phyloP scores from a whole-genome alignment of 179 eudicot species.

The Carnegiea gigantea region DNA sequence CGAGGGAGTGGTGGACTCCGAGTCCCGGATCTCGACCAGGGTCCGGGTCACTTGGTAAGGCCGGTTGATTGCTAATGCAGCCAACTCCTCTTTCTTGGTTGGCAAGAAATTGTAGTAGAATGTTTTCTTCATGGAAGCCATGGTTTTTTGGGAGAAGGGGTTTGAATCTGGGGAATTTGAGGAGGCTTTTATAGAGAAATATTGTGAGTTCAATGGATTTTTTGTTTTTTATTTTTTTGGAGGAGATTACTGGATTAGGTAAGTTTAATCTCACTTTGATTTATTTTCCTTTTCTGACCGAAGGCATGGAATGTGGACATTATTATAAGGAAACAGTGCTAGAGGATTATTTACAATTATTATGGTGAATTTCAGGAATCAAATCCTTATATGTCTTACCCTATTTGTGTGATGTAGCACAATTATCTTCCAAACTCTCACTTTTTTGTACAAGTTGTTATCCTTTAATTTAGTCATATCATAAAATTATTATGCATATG shows the following conservation, averaged over 20 bases:
- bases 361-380: not conserved
- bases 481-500: no score
- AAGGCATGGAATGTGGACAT: not conserved
- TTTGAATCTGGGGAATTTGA: not conserved
- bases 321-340: not conserved
- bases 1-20: not conserved
- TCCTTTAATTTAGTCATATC: no score
- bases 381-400: not conserved
- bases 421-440: not conserved
- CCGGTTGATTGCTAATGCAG: not conserved
- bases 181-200: not conserved
- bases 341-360: not conserved
- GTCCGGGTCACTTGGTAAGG: conserved; percentile 23
- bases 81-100: conserved; percentile 24
- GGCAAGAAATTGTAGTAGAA: conserved; percentile 29
- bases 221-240: not conserved
- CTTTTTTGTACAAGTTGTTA: not conserved
- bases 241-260: not conserved
- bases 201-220: not conserved
- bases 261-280: not conserved
- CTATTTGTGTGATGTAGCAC: not conserved
- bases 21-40: conserved; percentile 30
- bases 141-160: not conserved
- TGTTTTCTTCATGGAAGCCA: conserved; percentile 22
- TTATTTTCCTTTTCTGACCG: not conserved